Evolutionary conservation across 805 yeast genomes (phyloP).

Genomic region (Hermanozyma aechmeae): DNA sequence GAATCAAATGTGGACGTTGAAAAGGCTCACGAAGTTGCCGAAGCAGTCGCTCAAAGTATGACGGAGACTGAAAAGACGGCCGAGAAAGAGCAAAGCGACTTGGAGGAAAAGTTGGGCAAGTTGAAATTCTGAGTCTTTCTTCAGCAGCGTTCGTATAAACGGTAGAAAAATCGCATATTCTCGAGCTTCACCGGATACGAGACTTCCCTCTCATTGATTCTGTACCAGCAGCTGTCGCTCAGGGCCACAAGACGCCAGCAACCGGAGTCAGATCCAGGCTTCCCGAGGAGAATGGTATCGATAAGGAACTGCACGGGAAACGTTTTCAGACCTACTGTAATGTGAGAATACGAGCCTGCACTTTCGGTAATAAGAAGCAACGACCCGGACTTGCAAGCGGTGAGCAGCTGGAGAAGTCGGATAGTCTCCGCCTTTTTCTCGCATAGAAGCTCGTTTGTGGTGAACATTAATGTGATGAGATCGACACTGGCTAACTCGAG

Average conservation of each 20-base stretch:
- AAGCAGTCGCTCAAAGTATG: not conserved
- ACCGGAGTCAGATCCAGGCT: conserved; percentile 31
- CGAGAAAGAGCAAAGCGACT: conserved; percentile 1
- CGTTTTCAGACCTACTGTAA: conserved; percentile 61
- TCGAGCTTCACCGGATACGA: conserved; percentile 63
- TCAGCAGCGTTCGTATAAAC: too few species aligned
- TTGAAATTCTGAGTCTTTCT: too few species aligned
- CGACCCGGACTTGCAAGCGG: conserved; percentile 46
- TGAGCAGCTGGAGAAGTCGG: conserved; percentile 29
- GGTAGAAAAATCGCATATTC: conserved; percentile 79
- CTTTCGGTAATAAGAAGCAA: conserved; percentile 67
- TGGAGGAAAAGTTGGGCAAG: conserved; percentile 3
- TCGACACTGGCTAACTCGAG: conserved; percentile 17
- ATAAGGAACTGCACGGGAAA: conserved; percentile 79
- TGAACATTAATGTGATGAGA: conserved; percentile 67
- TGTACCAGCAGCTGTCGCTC: conserved; percentile 77
- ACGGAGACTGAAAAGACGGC: not conserved
- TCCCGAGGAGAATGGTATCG: conserved; percentile 61
- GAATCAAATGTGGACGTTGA: not conserved
- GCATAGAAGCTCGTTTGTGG: conserved; percentile 78
- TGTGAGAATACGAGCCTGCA: conserved; percentile 85
- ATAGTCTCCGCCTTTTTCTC: conserved; percentile 58
- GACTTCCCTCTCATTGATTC: conserved; percentile 41
- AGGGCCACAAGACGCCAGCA: conserved; percentile 58
- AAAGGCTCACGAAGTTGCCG: not conserved